These are phyloP conservation scores for Cladosporium velox DNA, from an alignment of 2,329 filamentous ascomycete species.

Conservation along the genomic window DNA sequence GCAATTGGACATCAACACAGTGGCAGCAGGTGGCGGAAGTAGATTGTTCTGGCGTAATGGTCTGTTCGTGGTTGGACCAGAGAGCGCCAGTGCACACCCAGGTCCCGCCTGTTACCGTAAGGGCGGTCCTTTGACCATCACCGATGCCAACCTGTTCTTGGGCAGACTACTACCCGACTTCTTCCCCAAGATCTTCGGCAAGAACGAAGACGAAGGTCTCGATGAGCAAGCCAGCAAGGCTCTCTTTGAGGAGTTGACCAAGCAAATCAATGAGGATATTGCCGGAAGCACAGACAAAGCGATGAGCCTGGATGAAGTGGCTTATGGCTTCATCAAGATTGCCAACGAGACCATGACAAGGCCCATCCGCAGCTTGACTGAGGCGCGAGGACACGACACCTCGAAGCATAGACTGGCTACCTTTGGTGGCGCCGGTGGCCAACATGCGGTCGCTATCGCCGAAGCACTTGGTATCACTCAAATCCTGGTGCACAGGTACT, in stretches of 20 bases:
- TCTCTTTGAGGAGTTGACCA: conserved; percentile 73
- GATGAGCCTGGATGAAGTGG: conserved; percentile 81
- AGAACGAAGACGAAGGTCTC: conserved; percentile 78
- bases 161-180: conserved; percentile 84
- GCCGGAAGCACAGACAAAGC: conserved; percentile 59
- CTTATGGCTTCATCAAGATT: conserved; percentile 84
- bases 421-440: conserved; percentile 88
- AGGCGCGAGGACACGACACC: conserved; percentile 89
- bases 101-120: conserved; percentile 91
- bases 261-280: conserved; percentile 75
- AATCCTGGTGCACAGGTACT: conserved; percentile 84
- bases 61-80: conserved; percentile 85
- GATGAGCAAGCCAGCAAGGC: conserved; percentile 74
- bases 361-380: conserved; percentile 85
- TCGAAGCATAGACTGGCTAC: conserved; percentile 87
- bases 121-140: conserved; percentile 86
- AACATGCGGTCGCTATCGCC: conserved; percentile 89
- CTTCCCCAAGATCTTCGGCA: conserved; percentile 93
- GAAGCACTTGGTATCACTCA: conserved; percentile 81
- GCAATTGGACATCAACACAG: conserved; percentile 92
- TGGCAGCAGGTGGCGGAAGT: conserved; percentile 85
- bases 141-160: conserved; percentile 85
- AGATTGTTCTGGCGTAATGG: conserved; percentile 86
- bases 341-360: conserved; percentile 91
- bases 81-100: conserved; percentile 85